Evolutionary conservation across 768 basidiomycete species (phyloP), one percentile per base, ranked within the genome.

Genomic region (Panaeolus papilionaceus): DNA sequence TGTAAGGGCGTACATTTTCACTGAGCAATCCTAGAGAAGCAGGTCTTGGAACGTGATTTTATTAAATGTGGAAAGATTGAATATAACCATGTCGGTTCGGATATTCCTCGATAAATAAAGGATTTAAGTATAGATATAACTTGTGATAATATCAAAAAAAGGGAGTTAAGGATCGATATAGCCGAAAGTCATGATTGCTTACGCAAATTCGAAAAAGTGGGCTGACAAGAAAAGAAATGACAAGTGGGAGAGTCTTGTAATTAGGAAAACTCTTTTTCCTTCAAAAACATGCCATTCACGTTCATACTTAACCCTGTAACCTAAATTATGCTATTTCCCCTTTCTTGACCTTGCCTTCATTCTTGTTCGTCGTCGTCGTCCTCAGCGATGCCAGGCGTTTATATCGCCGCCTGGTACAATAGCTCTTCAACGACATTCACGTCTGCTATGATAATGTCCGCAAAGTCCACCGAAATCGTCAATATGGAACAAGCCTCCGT

Each of bases 121-220:
- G 42, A 49, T 49, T 8, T 8, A 18, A 18, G 23, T 23, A 23
- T 23, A 49, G 20, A 26, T 20, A 49, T 14, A 9, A 20, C 47
- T 26, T 8, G 47, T 49, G 65, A 49, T 49, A 23, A 20, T 18
- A 44, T 2, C 14, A 44, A 44, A 4, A 18, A 44, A 16, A 18
- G 42, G 42, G 16, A 44, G 11, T 49, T 49, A 20, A 49, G 47
- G 47, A 8, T 49, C 8, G 7, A 9, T 49, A 20, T 7, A 23
- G 47, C 47, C 47, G 47, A 23, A 23, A 49, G 47, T 49, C n/a
- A 49, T 49, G 47, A 49, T 12, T 67, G 74, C 72, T 79, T 78
- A 78, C 76, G 78, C 73, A 70, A 78, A 78, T 77, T 77, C 71
- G 69, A 66, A 74, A 78, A 80, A 81, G 80, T 81, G 80, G 80